Evolutionary conservation across 2,329 filamentous ascomycete species (phyloP), one percentile per base, ranked within the genome.

Genomic region (Raffaelea arxii): DNA sequence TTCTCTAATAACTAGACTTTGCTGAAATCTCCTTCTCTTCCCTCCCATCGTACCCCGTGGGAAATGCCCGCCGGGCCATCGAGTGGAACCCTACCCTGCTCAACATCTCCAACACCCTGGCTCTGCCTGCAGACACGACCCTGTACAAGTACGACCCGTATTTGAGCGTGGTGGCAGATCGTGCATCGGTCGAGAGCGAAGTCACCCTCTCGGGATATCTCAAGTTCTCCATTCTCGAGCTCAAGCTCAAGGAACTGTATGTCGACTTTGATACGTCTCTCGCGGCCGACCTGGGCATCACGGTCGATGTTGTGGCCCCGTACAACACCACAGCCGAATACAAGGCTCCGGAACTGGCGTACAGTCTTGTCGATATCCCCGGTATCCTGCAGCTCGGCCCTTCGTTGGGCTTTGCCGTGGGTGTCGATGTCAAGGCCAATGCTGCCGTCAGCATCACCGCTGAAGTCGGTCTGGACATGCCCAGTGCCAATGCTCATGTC

Each of bases 201-300:
- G 56, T 67, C 35, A 64, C 63, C 14, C 63, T 71, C 39, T 68
- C 66, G 1, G 68, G 67, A 27, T 62, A 64, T 48, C 58, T 71
- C n/a, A 57, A 59, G 42, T 70, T 67, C 55, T 63, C 62, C 50
- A 62, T 69, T 50, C 54, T 58, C 41, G 49, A 50, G n/a, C 56
- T 57, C 36, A 54, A 58, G 36, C 53, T 67, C 5, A 53, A 65
- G 38, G 53, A 58, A 23, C 58, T 71, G 5, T 65, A 63, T 54
- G 65, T 71, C 39, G 66, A 71, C 49, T 59, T 71, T 49, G 65
- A 69, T 44, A 59, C 66, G 21, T 53, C 55, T 21, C 58, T 69
- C 44, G 58, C 57, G 16, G 61, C 65, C 3, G 58, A 62, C 27
- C 50, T 71, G 3, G 61, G 53, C 18, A 44, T 72, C 22, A 60